These are phyloP conservation scores for Cladophialophora immunda DNA, from an alignment of 2,329 filamentous ascomycete species.

Conservation along the genomic window DNA sequence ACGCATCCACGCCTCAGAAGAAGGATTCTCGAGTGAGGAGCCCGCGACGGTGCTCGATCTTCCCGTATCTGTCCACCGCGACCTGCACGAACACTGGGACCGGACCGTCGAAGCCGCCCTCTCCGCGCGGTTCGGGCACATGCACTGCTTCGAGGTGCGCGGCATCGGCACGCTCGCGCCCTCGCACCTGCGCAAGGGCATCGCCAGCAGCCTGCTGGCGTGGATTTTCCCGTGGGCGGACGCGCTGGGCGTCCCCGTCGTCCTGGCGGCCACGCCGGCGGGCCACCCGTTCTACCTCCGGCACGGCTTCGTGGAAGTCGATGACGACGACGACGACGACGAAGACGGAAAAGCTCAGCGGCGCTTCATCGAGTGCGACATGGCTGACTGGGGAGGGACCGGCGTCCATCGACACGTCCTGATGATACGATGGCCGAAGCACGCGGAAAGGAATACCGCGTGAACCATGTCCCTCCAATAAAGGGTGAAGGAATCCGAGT, in stretches of 20 bases:
- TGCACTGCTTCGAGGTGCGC: conserved; percentile 31
- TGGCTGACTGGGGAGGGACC: conserved; percentile 25
- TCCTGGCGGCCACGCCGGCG: conserved; percentile 26
- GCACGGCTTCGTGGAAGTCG: conserved; percentile 29
- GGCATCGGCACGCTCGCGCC: conserved; percentile 21
- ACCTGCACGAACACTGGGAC: conserved; percentile 24
- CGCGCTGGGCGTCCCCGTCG: conserved; percentile 18
- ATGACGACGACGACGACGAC: not conserved
- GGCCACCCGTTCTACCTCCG: conserved; percentile 25
- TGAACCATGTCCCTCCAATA: too few species aligned
- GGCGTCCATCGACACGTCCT: conserved; percentile 29
- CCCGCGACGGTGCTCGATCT: not conserved
- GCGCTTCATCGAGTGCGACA: conserved; percentile 21
- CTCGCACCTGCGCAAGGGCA: conserved; percentile 25
- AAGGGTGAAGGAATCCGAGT: too few species aligned
- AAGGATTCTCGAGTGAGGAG: too few species aligned
- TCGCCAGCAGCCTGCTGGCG: conserved; percentile 22
- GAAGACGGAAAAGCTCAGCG: not conserved
- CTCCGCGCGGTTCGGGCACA: conserved; percentile 7
- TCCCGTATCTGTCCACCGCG: conserved; percentile 12
- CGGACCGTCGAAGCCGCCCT: conserved; percentile 22
- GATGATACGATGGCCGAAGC: conserved; percentile 20
- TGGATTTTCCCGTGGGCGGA: conserved; percentile 29
- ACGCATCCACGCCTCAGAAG: not conserved
- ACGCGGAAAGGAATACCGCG: too few species aligned